phyloP scores from a whole-genome alignment of 495 filamentous ascomycete genomes.

The Podospora bellae-mahoneyi region DNA sequence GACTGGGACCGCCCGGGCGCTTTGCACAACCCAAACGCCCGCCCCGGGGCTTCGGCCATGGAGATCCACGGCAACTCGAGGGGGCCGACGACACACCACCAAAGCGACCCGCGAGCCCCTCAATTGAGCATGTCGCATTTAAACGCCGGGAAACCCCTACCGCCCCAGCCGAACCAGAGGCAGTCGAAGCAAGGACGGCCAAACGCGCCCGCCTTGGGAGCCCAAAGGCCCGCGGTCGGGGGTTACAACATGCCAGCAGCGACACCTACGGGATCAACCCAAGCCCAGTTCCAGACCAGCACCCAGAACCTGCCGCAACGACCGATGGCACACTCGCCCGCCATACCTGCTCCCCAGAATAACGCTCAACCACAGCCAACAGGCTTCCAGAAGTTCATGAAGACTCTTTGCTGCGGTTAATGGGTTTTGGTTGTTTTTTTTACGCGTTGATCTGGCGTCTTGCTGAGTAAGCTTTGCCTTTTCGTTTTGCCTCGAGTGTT shows the following conservation, averaged over 20 bases:
- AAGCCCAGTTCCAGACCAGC: conserved; percentile 88
- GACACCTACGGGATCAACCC: conserved; percentile 78
- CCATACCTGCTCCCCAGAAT: conserved; percentile 45
- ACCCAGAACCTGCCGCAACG: conserved; percentile 75
- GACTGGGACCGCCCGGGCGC: conserved; percentile 61
- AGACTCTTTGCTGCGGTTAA: conserved; percentile 77
- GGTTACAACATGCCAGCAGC: conserved; percentile 54
- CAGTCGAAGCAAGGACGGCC: conserved; percentile 78
- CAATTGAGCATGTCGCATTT: conserved; percentile 84
- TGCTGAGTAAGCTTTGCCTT: conserved; percentile 19
- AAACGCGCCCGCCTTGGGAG: conserved; percentile 71
- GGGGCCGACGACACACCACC: conserved; percentile 59
- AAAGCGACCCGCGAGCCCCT: conserved; percentile 48
- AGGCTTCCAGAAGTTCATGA: conserved; percentile 73
- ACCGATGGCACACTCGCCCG: conserved; percentile 56
- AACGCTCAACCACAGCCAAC: conserved; percentile 50
- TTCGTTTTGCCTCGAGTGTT: neutral
- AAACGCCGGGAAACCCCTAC: conserved; percentile 92
- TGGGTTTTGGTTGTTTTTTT: conserved; percentile 19
- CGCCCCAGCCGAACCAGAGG: conserved; percentile 66
- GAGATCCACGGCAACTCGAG: conserved; percentile 65
- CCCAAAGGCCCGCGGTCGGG: conserved; percentile 70
- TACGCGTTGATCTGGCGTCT: conserved; percentile 17
- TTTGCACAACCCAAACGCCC: conserved; percentile 68
- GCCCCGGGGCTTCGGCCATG: conserved; percentile 71